These are phyloP conservation scores for Tolypocladium tropicale DNA, from an alignment of 2,329 filamentous ascomycete genomes.

Conservation along the genomic window DNA sequence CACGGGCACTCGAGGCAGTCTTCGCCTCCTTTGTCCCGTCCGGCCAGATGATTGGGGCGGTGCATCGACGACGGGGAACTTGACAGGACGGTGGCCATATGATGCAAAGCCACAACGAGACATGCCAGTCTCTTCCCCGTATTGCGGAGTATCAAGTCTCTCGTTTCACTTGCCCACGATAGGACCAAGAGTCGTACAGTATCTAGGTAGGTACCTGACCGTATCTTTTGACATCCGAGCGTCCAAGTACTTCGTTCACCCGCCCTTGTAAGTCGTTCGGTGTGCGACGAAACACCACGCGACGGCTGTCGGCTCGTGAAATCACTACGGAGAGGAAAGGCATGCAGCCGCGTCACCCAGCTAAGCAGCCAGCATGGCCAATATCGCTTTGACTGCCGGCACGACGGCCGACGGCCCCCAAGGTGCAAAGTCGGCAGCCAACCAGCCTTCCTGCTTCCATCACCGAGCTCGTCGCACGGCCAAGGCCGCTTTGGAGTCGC, in stretches of 20 bases:
- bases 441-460: not conserved
- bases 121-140: not conserved
- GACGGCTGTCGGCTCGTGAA: not conserved
- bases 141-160: too few species aligned
- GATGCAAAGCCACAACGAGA: not conserved
- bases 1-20: not conserved
- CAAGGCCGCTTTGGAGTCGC: not conserved
- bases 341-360: not conserved
- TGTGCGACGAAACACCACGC: not conserved
- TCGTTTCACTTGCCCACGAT: too few species aligned
- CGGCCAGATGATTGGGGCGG: not conserved
- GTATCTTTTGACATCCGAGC: too few species aligned
- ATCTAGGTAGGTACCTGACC: too few species aligned
- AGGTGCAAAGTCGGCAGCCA: not conserved
- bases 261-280: not conserved
- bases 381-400: not conserved
- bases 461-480: not conserved
- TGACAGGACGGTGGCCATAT: not conserved
- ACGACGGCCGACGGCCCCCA: not conserved
- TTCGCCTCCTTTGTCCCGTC: not conserved
- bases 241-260: too few species aligned
- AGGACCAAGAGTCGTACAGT: too few species aligned
- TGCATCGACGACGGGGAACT: not conserved
- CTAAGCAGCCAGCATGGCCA: not conserved
- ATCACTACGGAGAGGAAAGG: not conserved